A percentile compares a stretch with the other conserved stretches of the same genome.
Conservation (phyloP, 2,329 filamentous ascomycete genomes). For the Sarocladiaceae sp. region DNA sequence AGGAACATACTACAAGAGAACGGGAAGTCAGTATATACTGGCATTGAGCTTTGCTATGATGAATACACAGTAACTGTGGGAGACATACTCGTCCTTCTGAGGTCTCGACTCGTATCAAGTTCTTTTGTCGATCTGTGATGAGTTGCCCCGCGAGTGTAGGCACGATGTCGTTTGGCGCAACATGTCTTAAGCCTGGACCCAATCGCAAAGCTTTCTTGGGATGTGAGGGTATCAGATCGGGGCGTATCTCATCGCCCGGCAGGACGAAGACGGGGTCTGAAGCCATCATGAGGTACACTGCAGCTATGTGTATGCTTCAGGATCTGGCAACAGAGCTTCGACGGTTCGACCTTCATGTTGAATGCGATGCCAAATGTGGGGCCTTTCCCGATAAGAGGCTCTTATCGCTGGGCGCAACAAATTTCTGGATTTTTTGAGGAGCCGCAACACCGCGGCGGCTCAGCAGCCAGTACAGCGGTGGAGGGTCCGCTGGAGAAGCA, state of each 20-base stretch:
- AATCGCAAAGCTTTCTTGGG: constrained; percentile 70
- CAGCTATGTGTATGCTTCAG: too few relatives aligned
- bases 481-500: too few relatives aligned
- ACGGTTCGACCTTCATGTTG: neutral
- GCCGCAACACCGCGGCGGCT: too few relatives aligned
- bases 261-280: constrained; percentile 61
- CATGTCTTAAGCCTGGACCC: constrained; percentile 78
- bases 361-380: neutral
- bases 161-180: constrained; percentile 70
- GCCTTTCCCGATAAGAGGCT: neutral
- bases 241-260: constrained; percentile 73
- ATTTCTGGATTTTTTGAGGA: constrained; percentile 10
- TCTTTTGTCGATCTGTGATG: constrained; percentile 66
- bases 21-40: too few relatives aligned
- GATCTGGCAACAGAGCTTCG: too few relatives aligned
- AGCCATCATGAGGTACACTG: constrained; percentile 41
- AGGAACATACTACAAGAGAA: constrained; percentile 70
- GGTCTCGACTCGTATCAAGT: constrained; percentile 73
- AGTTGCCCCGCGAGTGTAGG: constrained; percentile 65
- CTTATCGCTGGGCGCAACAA: constrained; percentile 3
- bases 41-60: too few relatives aligned
- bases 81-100: constrained; percentile 61
- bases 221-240: constrained; percentile 61
- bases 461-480: too few relatives aligned
- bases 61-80: constrained; percentile 12